Base-by-base conservation (phyloP, 257 asterid species). In the Nyctanthes arbortristis region DNA sequence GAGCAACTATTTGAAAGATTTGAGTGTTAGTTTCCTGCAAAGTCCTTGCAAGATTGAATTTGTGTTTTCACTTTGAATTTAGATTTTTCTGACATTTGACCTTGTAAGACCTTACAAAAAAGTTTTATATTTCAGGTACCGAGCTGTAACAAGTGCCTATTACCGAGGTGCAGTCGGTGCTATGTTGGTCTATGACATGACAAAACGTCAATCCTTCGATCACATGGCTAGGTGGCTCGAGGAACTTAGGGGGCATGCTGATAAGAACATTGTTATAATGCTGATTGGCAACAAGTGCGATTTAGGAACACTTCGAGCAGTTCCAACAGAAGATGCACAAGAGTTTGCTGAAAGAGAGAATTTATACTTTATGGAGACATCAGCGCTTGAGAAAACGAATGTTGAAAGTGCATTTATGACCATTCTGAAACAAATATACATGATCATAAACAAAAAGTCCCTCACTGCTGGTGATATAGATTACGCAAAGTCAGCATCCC, bases 151-250 rank as follows among this genome's bases (percentile, higher is more conserved):
- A 54, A 91, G 96, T 52, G 96, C 97, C 33, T 91, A 91, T 70
- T 91, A 91, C 78, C 82, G 97, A 57, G 97, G 96, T 1, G 97
- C 97, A n/a, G 97, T 88, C 9, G 97, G 97, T 9, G 97, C 97
- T 49, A 91, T 91, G 96, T 54, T 91, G 66, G 94, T 91, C 0
- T 91, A 88, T 8, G 97, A 91, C 76, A 82, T 91, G 82, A 70
- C 97, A 5, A 91, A 91, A 71, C 94, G 96, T 0, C 97, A 88
- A 65, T 91, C 97, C 3, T 91, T 91, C 59, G 97, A 91, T 57
- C 92, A 91, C 84, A 91, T 91, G 89, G 96, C 94, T 1, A 78
- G 90, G 66, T 91, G 97, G 97, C 88, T 91, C 1, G 97, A 91
- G 80, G 97, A 91, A 59, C 86, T 91, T 12, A 79, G 97, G 40